A percentile compares a stretch with the other conserved stretches of the same genome.
Conservation (phyloP, 305 asterid species). For the Solanum aculeatissimum region DNA sequence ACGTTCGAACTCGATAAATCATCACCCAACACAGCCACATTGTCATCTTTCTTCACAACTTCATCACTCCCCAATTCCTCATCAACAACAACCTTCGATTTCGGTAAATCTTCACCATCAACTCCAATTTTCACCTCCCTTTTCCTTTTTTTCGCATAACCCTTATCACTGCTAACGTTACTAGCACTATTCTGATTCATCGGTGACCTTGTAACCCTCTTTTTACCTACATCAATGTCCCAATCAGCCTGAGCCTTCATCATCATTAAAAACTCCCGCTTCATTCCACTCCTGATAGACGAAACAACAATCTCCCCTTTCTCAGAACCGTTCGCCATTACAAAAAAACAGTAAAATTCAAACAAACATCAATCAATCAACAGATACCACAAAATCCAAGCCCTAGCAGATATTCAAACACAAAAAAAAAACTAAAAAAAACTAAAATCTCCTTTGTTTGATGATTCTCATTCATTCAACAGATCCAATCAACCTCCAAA, state of each 20-base stretch:
- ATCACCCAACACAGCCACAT: not conserved
- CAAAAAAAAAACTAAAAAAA: not conserved
- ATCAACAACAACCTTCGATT: not conserved
- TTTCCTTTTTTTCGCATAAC: slow-evolving; percentile 22
- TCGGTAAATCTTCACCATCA: not conserved
- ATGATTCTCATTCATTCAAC: not conserved
- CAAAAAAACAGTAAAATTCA: not conserved
- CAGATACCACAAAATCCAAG: not conserved
- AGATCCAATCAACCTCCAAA: not conserved
- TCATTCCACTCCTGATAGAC: slow-evolving; percentile 62
- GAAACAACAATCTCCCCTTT: slow-evolving; percentile 40
- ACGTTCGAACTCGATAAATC: not conserved
- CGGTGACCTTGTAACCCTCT: slow-evolving; percentile 74
- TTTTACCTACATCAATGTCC: slow-evolving; percentile 27
- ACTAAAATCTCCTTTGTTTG: not conserved
- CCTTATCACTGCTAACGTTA: slow-evolving; percentile 9
- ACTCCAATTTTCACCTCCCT: not conserved
- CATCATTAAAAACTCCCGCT: slow-evolving; percentile 75
- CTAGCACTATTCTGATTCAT: slow-evolving; percentile 10
- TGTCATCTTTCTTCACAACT: not conserved
- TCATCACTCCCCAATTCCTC: slow-evolving; percentile 18
- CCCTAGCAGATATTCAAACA: not conserved
- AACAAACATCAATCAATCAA: not conserved
- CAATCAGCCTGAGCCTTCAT: slow-evolving; percentile 63
- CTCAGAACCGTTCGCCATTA: slow-evolving; percentile 40